A percentile compares a stretch with the other conserved stretches of the same genome.
Evolutionary conservation across 1,284 basidiomycete species (phyloP).

Genomic region (Leccinum solheimii): DNA sequence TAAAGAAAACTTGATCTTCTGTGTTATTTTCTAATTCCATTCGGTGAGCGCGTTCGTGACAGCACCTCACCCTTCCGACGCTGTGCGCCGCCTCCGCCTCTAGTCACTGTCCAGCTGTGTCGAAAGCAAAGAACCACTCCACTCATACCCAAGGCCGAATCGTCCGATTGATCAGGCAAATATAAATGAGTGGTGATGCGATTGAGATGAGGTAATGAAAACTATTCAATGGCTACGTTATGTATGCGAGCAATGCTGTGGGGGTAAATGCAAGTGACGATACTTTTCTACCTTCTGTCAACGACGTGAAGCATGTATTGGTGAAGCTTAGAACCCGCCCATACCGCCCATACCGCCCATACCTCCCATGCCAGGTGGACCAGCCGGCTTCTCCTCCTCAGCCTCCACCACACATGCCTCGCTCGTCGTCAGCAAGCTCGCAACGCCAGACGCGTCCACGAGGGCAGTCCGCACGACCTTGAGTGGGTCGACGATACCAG

Average conservation of each 20-base stretch:
- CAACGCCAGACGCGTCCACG: constrained; percentile 87
- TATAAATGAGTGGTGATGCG: background rate
- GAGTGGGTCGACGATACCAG: constrained; percentile 92
- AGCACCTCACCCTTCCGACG: too few species aligned
- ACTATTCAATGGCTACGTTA: background rate
- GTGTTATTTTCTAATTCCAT: too few species aligned
- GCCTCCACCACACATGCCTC: constrained; percentile 93
- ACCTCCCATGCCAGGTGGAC: constrained; percentile 53
- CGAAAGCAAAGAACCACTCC: too few species aligned
- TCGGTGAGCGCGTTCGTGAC: too few species aligned
- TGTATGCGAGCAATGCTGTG: background rate
- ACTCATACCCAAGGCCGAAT: too few species aligned
- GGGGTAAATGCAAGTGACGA: background rate
- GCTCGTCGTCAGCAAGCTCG: constrained; percentile 88
- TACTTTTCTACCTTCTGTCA: background rate
- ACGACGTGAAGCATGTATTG: background rate
- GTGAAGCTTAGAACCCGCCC: constrained; percentile 39
- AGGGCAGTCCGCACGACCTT: constrained; percentile 92
- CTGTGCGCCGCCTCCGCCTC: too few species aligned
- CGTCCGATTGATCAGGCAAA: too few species aligned
- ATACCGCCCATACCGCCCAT: constrained; percentile 67
- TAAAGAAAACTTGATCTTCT: too few species aligned
- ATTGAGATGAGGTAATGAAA: background rate
- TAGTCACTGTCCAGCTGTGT: too few species aligned
- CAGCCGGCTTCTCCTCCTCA: constrained; percentile 73